Base-by-base conservation (phyloP, 352 stramenopile species). In the Phytophthora pseudosyringae region DNA sequence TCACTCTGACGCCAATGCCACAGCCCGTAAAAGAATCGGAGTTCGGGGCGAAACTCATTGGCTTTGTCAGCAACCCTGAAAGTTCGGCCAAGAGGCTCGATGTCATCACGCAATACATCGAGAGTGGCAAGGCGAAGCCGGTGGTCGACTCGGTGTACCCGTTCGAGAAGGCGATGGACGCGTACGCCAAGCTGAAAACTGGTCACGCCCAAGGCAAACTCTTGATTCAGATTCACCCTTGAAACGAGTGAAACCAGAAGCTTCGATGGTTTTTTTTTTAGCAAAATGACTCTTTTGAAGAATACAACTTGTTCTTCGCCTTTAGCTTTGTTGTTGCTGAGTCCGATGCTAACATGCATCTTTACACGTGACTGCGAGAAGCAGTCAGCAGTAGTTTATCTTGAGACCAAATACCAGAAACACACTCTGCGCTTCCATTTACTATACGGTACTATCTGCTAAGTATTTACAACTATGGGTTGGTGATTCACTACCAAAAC, bases 81-180 rank as follows among this genome's bases (percentile, higher is more conserved):
- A 29, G 6, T 8, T n/a, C 18, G 40, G 18, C 31, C 10, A 21
- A 44, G 18, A 49, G 28, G 16, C 39, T 45, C 5, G 39, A 9
- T 12, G 13, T 8, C 5, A 45, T 41, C 31, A 50, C 38, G 0
- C 56, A 73, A 26, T 52, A 79, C 15, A 69, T 91, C 18, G 58
- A 88, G 45, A 57, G n/a, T 11, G 64, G 59, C 13, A 69, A 78
- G 52, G 32, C 80, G 1, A 75, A 77, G 36, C 41, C 66, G 5
- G 50, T 76, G 7, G 66, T 88, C 3, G 72, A 81, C 51, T 70
- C 67, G 35, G 63, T 84, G 4, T 76, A 86, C 31, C 54, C 66
- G 45, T 88, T 93, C 29, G 70, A 86, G 16, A 74, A 79, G 40
- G 51, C 78, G 3, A 13, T 73, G 7, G 80, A 88, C 3, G 85